phyloP scores from a whole-genome alignment of 306 rosid species.

The Ormosia emarginata region DNA sequence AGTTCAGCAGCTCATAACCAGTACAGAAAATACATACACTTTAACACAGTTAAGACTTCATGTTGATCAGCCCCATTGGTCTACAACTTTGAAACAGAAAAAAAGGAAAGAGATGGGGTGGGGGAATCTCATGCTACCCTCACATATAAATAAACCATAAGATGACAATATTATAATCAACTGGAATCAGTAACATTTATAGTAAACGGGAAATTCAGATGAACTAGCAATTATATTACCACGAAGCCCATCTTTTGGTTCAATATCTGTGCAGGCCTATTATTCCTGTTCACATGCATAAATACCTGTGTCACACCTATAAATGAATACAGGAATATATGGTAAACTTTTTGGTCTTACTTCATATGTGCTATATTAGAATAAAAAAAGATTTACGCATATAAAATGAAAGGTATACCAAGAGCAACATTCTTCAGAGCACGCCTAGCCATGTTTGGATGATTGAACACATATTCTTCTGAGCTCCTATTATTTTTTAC shows the following conservation, averaged over 20 bases:
- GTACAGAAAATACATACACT: no score
- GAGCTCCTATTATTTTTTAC: conserved; percentile 73
- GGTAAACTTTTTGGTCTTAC: background rate
- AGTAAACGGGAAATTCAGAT: background rate
- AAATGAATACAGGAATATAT: conserved; percentile 14
- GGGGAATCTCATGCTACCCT: no score
- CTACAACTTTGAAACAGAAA: no score
- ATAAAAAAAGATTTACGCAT: no score
- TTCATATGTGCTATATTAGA: background rate
- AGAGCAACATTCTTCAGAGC: conserved; percentile 89
- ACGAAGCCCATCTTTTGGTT: conserved; percentile 77
- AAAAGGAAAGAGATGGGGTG: no score
- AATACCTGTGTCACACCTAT: conserved; percentile 66
- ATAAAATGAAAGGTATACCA: conserved; percentile 43
- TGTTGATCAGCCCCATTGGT: no score
- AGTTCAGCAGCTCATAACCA: no score
- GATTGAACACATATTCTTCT: conserved; percentile 65
- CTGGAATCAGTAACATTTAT: no score
- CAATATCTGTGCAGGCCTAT: conserved; percentile 51
- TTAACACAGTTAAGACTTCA: no score
- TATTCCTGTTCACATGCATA: conserved; percentile 73
- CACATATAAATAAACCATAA: no score
- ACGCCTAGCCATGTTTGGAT: conserved; percentile 80
- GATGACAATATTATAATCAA: no score
- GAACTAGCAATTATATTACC: conserved; percentile 40